Evolutionary conservation across 2,329 filamentous ascomycete species (phyloP), one percentile per base, ranked within the genome.

Genomic region (Phyllosticta capitalensis): DNA sequence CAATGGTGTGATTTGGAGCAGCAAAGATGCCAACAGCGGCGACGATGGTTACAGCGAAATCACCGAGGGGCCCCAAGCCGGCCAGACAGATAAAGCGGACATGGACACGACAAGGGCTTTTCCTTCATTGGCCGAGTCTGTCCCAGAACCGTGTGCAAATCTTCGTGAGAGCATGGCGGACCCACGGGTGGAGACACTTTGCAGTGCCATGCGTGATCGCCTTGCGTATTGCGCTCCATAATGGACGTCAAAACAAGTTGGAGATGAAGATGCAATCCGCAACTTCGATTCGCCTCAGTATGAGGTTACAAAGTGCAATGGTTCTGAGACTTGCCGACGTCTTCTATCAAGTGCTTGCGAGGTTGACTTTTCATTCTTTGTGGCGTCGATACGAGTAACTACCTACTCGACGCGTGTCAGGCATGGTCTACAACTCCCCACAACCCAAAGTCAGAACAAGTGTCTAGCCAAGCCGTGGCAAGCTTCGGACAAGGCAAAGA

Each of bases 1-100:
- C 54, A 45, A 59, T 59, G 57, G 52, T 59, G 57, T 59, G 57
- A 59, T 59, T 59, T 38, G 45, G 38, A 55, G 52, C 52, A 54
- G 45, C 57, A 59, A 59, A 59, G 57, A 59, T 59, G 57, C 57
- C 57, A 59, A 24, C 45, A 30, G n/a, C 12, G 45, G 14, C 57
- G 49, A 59, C 9, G 52, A 51, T 59, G 52, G 20, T 59, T 55
- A 59, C 57, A 59, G 57, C 12, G 57, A 33, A 26, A 55, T 51
- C 24, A 14, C 57, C 57, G 57, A 59, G 52, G 33, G 57, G 38
- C 52, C 26, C 52, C 14, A 26, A 54, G 49, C n/a, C 52, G 38
- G 52, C 20, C 57, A 38, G 50, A 49, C 17, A 59, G 52, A 59
- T 54, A 55, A 52, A 51, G 17, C 57, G n/a, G 38, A 54, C 54